Evolutionary conservation across 164 flowering plant genomes (phyloP).

Genomic region (Liquidambar formosana): DNA sequence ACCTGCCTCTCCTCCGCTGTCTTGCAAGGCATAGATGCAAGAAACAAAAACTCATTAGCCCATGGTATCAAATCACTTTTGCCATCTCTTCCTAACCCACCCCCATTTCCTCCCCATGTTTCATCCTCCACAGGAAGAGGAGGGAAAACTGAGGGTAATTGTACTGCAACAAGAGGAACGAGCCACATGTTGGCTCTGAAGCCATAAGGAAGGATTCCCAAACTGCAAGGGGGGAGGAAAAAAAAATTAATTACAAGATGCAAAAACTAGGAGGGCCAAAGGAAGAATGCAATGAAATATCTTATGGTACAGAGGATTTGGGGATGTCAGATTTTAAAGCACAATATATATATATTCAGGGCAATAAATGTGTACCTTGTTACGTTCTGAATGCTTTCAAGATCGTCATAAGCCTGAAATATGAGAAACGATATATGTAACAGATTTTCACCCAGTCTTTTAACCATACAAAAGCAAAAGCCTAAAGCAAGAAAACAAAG

Average conservation of each 20-base stretch:
- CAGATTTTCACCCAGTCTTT: slow-evolving; percentile 5
- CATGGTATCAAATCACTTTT: slow-evolving; percentile 76
- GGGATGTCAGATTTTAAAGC: slow-evolving; percentile 1
- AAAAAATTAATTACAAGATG: background rate
- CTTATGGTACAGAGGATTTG: background rate
- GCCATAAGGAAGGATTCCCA: slow-evolving; percentile 97
- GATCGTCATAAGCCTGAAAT: slow-evolving; percentile 84
- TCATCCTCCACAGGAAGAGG: slow-evolving; percentile 92
- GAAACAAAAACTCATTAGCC: slow-evolving; percentile 68
- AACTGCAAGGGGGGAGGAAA: slow-evolving; percentile 52
- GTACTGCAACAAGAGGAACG: slow-evolving; percentile 81
- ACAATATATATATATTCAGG: background rate
- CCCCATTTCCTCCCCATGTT: slow-evolving; percentile 94
- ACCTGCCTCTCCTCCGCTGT: slow-evolving; percentile 91
- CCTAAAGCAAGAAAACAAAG: background rate
- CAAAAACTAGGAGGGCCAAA: background rate
- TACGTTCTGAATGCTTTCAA: slow-evolving; percentile 91
- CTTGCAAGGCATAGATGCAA: slow-evolving; percentile 95
- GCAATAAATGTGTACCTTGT: slow-evolving; percentile 58
- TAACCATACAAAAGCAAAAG: background rate
- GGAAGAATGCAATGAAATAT: background rate
- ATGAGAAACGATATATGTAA: slow-evolving; percentile 12
- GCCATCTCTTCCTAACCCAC: slow-evolving; percentile 92
- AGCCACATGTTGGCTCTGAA: slow-evolving; percentile 99
- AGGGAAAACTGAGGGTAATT: slow-evolving; percentile 63